These are phyloP conservation scores for Candida lessepsii DNA, from an alignment of 805 yeast genomes.

Conservation along the genomic window DNA sequence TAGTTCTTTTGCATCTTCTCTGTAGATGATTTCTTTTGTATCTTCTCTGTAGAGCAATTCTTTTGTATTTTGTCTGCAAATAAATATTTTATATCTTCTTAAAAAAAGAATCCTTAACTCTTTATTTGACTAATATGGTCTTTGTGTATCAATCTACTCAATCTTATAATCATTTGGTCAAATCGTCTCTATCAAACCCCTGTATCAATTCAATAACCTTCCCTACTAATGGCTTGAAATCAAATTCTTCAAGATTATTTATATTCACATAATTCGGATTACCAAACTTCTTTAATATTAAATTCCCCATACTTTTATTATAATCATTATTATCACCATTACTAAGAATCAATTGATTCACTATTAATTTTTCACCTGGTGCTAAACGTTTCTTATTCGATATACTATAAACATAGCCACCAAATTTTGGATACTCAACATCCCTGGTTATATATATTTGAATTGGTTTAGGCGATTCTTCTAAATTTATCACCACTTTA, in stretches of 20 bases:
- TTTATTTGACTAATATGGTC: no score
- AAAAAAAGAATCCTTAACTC: no score
- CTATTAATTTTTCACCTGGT: background rate
- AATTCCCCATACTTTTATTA: conserved; percentile 13
- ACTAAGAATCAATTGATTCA: conserved; percentile 10
- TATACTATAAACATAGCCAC: conserved; percentile 16
- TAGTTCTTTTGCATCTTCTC: no score
- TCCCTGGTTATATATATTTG: conserved; percentile 13
- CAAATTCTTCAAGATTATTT: conserved; percentile 13
- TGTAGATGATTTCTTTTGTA: no score
- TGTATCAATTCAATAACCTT: conserved; percentile 8
- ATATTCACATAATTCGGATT: conserved; percentile 15
- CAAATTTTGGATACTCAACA: conserved; percentile 10
- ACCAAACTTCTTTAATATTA: conserved; percentile 12
- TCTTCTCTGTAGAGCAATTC: no score
- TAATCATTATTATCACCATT: conserved; percentile 14
- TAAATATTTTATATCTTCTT: no score
- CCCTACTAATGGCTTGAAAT: conserved; percentile 11
- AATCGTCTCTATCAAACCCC: no score
- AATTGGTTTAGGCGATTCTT: conserved; percentile 9
- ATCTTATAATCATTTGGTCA: no score
- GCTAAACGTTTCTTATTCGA: conserved; percentile 2
- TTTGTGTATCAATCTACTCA: no score
- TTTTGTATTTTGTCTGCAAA: no score
- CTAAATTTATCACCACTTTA: conserved; percentile 8